phyloP scores from a whole-genome alignment of 495 filamentous ascomycete genomes.

The Neurospora terricola region DNA sequence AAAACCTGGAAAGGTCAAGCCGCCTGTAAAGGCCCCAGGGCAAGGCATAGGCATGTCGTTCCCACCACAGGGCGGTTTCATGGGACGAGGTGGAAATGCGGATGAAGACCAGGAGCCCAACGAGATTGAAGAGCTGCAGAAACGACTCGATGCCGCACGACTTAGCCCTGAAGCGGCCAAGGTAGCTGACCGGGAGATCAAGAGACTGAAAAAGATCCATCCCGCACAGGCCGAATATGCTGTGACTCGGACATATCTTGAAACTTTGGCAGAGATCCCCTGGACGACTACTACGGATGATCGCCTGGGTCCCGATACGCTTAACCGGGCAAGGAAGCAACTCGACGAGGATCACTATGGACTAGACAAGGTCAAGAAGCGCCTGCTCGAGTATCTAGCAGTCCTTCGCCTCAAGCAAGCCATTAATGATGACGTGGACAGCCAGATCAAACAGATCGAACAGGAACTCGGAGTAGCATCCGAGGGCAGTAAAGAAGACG shows the following conservation, averaged over 20 bases:
- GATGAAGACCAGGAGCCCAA: conserved; percentile 65
- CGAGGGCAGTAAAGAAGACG: conserved; percentile 12
- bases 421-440: conserved; percentile 69
- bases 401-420: conserved; percentile 90
- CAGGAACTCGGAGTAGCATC: conserved; percentile 41
- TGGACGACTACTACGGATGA: conserved; percentile 86
- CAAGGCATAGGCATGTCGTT: conserved; percentile 30
- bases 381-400: conserved; percentile 89
- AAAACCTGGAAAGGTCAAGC: conserved; percentile 13
- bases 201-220: conserved; percentile 86
- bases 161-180: conserved; percentile 61
- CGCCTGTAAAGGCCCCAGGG: conserved; percentile 14
- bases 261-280: conserved; percentile 89
- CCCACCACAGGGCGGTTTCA: conserved; percentile 31
- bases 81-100: conserved; percentile 24
- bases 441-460: conserved; percentile 57
- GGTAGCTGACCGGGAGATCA: conserved; percentile 81
- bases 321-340: conserved; percentile 74
- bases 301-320: conserved; percentile 70
- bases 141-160: conserved; percentile 71
- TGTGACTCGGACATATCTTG: conserved; percentile 86
- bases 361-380: conserved; percentile 94
- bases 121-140: conserved; percentile 86
- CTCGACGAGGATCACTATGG: conserved; percentile 96
- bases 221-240: conserved; percentile 92